Evolutionary conservation across 2,329 filamentous ascomycete species (phyloP), one percentile per base, ranked within the genome.

Genomic region (Exophiala phaeomuriformis): DNA sequence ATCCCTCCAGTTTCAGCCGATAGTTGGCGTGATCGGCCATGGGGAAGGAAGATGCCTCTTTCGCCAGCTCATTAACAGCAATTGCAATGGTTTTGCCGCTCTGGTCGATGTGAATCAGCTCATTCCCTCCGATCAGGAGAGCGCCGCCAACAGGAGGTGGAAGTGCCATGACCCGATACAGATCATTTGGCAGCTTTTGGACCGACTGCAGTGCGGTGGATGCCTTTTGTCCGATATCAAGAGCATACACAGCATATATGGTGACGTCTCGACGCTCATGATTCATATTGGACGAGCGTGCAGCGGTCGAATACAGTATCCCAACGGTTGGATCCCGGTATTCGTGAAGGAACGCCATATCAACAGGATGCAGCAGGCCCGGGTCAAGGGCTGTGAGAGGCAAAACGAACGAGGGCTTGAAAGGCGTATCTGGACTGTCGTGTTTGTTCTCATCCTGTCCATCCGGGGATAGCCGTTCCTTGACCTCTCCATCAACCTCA

Each of bases 311-410:
- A 44, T 89, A 93, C 40, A 98, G 77, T 56, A 98, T 90, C 52
- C 91, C 93, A 72, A 98, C 95, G 0, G 93, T 98, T 8, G 93
- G 91, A 71, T 97, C 93, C 69, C 93, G 85, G 71, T 98, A 98
- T 73, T 97, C 91, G 77, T 97, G 82, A 61, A 98, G 75, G 69
- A 98, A 98, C 51, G 88, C 85, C 65, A 98, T 81, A 67, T 95
- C 88, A 65, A 96, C 83, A 46, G 91, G 90, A 70, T 95, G 87
- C 56, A 91, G 82, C 63, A 98, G 78, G 59, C 81, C 83, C 58
- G 90, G 87, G 69, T 97, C 91, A 71, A 98, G 79, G 65, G 90
- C 83, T 49, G 90, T 89, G 61, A 97, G 78, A 59, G 90, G 86
- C 60, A 98, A 79, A 60, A 97, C 91, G 75, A 97, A 98, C 53